These are phyloP conservation scores for Myxozyma sirexii DNA, from an alignment of 805 yeast species.

Conservation along the genomic window DNA sequence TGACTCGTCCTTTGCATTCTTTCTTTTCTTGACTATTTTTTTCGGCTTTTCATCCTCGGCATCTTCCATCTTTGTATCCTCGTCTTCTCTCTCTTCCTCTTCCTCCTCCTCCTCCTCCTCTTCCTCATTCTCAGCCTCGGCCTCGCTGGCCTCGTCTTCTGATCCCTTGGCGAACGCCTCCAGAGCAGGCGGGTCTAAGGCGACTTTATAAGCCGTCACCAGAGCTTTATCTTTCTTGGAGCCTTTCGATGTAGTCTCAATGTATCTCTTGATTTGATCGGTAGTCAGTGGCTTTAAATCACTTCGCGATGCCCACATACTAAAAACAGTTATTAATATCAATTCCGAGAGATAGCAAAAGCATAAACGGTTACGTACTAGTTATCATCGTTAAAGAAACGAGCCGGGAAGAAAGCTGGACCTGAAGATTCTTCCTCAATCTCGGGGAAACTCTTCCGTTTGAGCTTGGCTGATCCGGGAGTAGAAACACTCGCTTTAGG, in stretches of 20 bases:
- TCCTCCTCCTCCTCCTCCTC: constrained; percentile 39
- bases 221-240: constrained; percentile 49
- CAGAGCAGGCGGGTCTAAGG: constrained; percentile 54
- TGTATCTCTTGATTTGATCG: constrained; percentile 49
- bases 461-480: constrained; percentile 33
- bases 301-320: constrained; percentile 59
- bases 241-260: constrained; percentile 35
- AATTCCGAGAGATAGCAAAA: neutral
- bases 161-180: constrained; percentile 47
- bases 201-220: constrained; percentile 56
- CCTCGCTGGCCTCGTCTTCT: constrained; percentile 42
- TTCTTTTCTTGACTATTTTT: constrained; percentile 14
- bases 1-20: constrained; percentile 3
- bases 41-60: constrained; percentile 36
- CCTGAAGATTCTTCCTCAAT: constrained; percentile 18
- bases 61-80: constrained; percentile 33
- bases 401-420: constrained; percentile 51
- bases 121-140: constrained; percentile 38
- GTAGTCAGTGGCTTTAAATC: constrained; percentile 54
- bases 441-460: constrained; percentile 32
- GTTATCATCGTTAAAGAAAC: constrained; percentile 72
- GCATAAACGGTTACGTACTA: constrained; percentile 40
- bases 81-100: constrained; percentile 36
- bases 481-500: constrained; percentile 52
- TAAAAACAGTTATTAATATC: neutral